Evolutionary conservation across 805 yeast species (phyloP).

Genomic region (Kazachstania psychrophila): DNA sequence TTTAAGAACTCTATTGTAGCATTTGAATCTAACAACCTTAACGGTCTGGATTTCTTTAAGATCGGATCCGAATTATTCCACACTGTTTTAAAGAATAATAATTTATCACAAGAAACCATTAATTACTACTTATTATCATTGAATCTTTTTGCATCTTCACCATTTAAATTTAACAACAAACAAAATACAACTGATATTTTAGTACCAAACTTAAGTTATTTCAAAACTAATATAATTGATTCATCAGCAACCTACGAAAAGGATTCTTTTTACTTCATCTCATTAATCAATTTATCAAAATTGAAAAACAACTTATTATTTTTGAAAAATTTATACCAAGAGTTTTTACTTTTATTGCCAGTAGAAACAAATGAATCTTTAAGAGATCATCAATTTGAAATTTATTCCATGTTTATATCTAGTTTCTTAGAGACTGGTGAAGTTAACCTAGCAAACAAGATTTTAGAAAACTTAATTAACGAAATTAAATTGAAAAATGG

Average conservation of each 20-base stretch:
- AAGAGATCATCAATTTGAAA: slow-evolving; percentile 34
- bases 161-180: slow-evolving; percentile 9
- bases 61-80: slow-evolving; percentile 41
- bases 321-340: slow-evolving; percentile 35
- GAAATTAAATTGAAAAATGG: slow-evolving; percentile 33
- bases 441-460: slow-evolving; percentile 41
- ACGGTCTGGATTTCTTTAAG: slow-evolving; percentile 40
- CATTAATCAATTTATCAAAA: slow-evolving; percentile 34
- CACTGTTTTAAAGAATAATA: slow-evolving; percentile 36
- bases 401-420: slow-evolving; percentile 45
- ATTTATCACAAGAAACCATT: slow-evolving; percentile 34
- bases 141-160: slow-evolving; percentile 32
- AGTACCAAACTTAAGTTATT: slow-evolving; percentile 6
- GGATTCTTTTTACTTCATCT: slow-evolving; percentile 32
- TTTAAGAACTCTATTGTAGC: slow-evolving; percentile 41
- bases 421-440: slow-evolving; percentile 45
- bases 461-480: slow-evolving; percentile 45
- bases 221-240: slow-evolving; percentile 6
- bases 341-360: slow-evolving; percentile 24
- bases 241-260: slow-evolving; percentile 18
- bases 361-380: slow-evolving; percentile 12
- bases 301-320: slow-evolving; percentile 31
- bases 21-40: slow-evolving; percentile 30
- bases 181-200: background rate
- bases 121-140: slow-evolving; percentile 41